Conservation (phyloP, 1,284 basidiomycete species). For the Macrocybe sp. region DNA sequence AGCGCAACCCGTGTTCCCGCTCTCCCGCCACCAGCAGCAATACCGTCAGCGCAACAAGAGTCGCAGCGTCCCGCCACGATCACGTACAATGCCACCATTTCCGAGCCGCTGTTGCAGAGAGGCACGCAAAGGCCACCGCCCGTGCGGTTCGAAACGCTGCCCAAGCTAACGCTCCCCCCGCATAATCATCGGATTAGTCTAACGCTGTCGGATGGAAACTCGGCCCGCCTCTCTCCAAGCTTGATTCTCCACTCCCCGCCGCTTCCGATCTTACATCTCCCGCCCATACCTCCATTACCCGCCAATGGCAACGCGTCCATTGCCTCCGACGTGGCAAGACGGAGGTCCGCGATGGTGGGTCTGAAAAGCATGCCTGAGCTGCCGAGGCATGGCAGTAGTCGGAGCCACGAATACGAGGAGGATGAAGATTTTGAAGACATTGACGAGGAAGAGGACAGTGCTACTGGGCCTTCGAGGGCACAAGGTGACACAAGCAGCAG, state of each 20-base stretch:
- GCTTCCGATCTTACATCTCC: conserved; percentile 46
- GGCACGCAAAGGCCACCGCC: too few species aligned
- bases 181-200: conserved; percentile 19
- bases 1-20: too few species aligned
- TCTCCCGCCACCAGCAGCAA: too few species aligned
- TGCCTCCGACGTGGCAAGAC: conserved; percentile 4
- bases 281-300: conserved; percentile 30
- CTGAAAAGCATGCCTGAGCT: conserved; percentile 33
- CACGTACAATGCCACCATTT: too few species aligned
- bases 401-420: conserved; percentile 20
- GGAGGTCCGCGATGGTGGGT: conserved; percentile 13
- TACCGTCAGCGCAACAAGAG: too few species aligned
- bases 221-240: conserved; percentile 45
- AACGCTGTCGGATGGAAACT: conserved; percentile 20
- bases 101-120: too few species aligned
- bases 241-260: conserved; percentile 44
- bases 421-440: conserved; percentile 23
- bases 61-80: too few species aligned
- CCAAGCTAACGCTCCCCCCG: conserved; percentile 18
- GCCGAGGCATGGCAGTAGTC: conserved; percentile 20
- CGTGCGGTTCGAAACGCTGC: conserved; percentile 8
- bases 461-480: conserved; percentile 8
- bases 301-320: conserved; percentile 4
- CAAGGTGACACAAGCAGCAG: conserved; percentile 3
- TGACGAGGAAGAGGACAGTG: conserved; percentile 19